Evolutionary conservation across 139 green algal genomes (phyloP), one percentile per base, ranked within the genome.

Genomic region (Ulvella scutata): DNA sequence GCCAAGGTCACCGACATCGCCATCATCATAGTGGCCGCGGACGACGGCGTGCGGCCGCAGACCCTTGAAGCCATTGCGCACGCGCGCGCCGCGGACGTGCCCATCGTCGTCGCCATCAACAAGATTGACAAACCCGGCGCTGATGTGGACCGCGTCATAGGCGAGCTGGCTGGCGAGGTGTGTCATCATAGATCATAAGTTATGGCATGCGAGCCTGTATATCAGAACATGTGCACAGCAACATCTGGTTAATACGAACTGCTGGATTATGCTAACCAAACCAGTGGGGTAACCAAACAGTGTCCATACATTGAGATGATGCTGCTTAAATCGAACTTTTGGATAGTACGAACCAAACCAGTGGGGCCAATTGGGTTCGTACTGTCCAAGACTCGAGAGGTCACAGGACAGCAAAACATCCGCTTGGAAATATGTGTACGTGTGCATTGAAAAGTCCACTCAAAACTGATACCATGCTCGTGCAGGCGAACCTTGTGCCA

Each of bases 11-110:
- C 95, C 0, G 95, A 99, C 82, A 88, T 98, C 29, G 95, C 94
- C 6, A 87, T 99, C 78, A 91, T 99, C 76, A 93, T 98, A 33
- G 91, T 98, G 40, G 95, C 95, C 23, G 95, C 94, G 7, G 93
- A 98, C 78, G 95, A 98, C 75, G 95, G 95, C 20, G 90, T 99
- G 72, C 84, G 88, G 74, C 95, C 95, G 37, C 95, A 99, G 86
- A 98, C 95, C 2, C 61, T 88, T 1, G 95, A 99, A 78, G 95
- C 95, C 7, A 88, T 98, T 73, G 81, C 75, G 23, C 95, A 98
- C 79, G 95, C 95, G 3, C 85, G 93, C 79, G 91, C 94, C 2
- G 87, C 93, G 2, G 86, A 85, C 0, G 95, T 99, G 51, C 94
- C 95, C 74, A 96, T 98, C 59, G 76, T 92, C 26, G 77, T 90